Evolutionary conservation across 2,329 filamentous ascomycete genomes (phyloP), one percentile per base, ranked within the genome.

Genomic region (Colletotrichum navitas): DNA sequence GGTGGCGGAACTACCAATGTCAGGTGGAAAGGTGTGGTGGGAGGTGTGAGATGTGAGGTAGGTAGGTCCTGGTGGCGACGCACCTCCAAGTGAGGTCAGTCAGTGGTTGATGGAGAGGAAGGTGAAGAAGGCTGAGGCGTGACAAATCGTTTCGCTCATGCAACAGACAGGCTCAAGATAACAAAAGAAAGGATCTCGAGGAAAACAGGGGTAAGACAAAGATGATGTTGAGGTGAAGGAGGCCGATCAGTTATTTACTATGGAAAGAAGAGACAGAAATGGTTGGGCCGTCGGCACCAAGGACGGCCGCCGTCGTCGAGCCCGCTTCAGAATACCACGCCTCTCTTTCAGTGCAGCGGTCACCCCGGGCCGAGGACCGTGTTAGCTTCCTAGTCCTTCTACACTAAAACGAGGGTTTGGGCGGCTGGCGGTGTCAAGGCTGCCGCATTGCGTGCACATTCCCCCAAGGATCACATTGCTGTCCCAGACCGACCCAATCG

Each of bases 81-180:
- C 51, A 55, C 36, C 60, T 32, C 16, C 21, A 52, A 45, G 47
- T 43, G 51, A 71, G 52, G 51, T 63, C 43, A 58, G 64, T 58
- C 49, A 24, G 61, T 63, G 41, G 61, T 29, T 54, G 63, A 45
- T 54, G 43, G 43, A 60, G 65, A 59, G 26, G 24, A 59, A 54
- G 12, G 52, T 41, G 47, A 52, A 47, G 16, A 56, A 64, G 55
- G 69, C 59, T 64, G 54, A 69, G 59, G 64, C 65, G 69, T 24
- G 32, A 55, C 63, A 39, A 21, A 39, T 18, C 39, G 65, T 60
- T 72, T 69, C 65, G 68, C 47, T 63, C 39, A 71, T 47, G 68
- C 52, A 63, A 68, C 26, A 54, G 29, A 26, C 21, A 41, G 14
- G 26, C 36, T 26, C 16, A 45, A 55, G 26, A 36, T 8, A 36